Evolutionary conservation across 2,329 filamentous ascomycete species (phyloP), one percentile per base, ranked within the genome.

Genomic region (Teratosphaeria gauchensis): DNA sequence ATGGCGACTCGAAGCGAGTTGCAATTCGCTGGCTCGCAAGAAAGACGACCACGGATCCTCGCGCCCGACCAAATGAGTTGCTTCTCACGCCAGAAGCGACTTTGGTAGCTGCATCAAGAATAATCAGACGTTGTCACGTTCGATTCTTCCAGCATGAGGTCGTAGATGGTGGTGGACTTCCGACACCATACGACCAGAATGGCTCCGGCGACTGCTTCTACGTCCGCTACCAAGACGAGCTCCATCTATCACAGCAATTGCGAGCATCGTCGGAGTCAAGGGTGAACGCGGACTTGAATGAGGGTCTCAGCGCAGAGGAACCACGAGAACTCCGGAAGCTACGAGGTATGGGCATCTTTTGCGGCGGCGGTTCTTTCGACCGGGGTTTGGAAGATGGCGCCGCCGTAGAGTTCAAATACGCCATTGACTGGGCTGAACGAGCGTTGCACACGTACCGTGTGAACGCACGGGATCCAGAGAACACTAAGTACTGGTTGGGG

Each of bases 301-400:
- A n/a, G n/a, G n/a, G n/a, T n/a, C n/a, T n/a, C n/a, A n/a, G n/a
- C n/a, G n/a, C n/a, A n/a, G n/a, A n/a, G n/a, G n/a, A n/a, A n/a
- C n/a, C n/a, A n/a, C n/a, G n/a, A n/a, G n/a, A n/a, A n/a, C n/a
- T n/a, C n/a, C n/a, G n/a, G n/a, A n/a, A n/a, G n/a, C n/a, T n/a
- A n/a, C n/a, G n/a, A n/a, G n/a, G n/a, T n/a, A 73, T 92, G 3
- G 88, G 90, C 62, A 48, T 94, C 0, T 95, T 90, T 66, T 90
- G 86, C 63, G 90, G 90, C 0, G 86, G 87, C 19, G 89, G 90
- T 0, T 90, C 86, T 56, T 84, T 94, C 56, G 89, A 89, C 4
- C 80, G 87, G 32, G 89, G 89, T 0, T 75, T 95, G 0, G 88
- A 91, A 70, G 88, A 91, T 56, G 83, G 83, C 0, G 84, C 84